Evolutionary conservation across 306 rosid genomes (phyloP), one percentile per base, ranked within the genome.

Genomic region (Pyrus betulifolia): DNA sequence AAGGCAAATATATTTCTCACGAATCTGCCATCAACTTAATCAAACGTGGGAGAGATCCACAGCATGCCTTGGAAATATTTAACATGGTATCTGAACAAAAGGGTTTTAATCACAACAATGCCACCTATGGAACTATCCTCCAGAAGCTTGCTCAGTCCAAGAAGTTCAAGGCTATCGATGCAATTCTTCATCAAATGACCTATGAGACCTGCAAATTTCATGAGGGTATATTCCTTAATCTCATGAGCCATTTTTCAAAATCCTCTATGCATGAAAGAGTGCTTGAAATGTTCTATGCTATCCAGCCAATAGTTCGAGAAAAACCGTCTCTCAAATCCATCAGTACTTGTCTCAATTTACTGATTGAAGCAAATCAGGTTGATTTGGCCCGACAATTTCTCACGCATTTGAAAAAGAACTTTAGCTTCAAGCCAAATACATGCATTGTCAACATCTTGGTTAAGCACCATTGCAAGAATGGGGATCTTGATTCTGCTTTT

Each of bases 381-480:
- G 93, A 85, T 84, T 85, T 92, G 82, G 89, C 88, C n/a, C 88
- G 85, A 52, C 31, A 88, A 59, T 80, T 92, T 77, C 96, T 94
- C 58, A 64, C 84, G 66, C 86, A 87, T 82, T 83, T 91, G 21
- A 86, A 80, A 80, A 85, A 89, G 74, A 83, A 72, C 59, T 84
- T 91, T 33, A 68, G 74, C 23, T 70, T 85, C 61, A 86, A 75
- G 86, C 96, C 93, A n/a, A 94, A 94, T 18, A 83, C 88, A 1
- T 94, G 97, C 80, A 82, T 94, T 52, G 91, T 85, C 77, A 94
- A 91, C 78, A 94, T 94, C 71, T 82, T 94, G 66, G 89, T 94
- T 68, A 94, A 94, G 86, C 89, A 90, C 85, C 95, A 94, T 69
- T 91, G 97, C 86, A 91, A 80, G 73, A 87, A 79, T 38, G 90